phyloP scores from a whole-genome alignment of 1,139 yeast species.

The Zhuliangozyma blackwelliae region DNA sequence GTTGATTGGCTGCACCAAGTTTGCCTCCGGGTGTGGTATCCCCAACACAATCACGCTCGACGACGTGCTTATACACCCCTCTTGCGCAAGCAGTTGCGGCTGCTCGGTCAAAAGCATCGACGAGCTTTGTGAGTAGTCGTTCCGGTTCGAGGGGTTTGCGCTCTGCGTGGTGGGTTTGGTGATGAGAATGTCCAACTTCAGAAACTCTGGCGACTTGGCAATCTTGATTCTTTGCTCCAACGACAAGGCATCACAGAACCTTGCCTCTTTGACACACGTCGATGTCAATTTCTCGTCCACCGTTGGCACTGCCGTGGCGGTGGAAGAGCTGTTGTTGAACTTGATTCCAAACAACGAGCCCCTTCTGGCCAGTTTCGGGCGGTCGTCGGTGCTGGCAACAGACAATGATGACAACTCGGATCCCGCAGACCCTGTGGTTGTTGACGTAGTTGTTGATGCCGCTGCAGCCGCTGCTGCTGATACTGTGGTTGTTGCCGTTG shows the following conservation, averaged over 20 bases:
- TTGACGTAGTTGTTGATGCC: too few species aligned
- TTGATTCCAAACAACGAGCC: constrained; percentile 42
- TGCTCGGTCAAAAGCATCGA: constrained; percentile 29
- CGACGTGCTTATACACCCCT: constrained; percentile 23
- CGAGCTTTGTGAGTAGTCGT: constrained; percentile 35
- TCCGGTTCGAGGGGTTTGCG: constrained; percentile 13
- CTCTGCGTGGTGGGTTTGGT: constrained; percentile 28
- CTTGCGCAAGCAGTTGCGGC: constrained; percentile 11
- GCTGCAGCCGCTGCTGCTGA: too few species aligned
- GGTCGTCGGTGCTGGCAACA: constrained; percentile 19
- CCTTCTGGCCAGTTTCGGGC: constrained; percentile 29
- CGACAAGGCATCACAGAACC: constrained; percentile 30
- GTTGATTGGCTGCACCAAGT: constrained; percentile 31
- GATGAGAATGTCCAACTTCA: constrained; percentile 30
- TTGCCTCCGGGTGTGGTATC: constrained; percentile 41
- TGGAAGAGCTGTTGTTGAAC: constrained; percentile 18
- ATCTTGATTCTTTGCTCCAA: constrained; percentile 34
- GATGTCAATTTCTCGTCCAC: constrained; percentile 10
- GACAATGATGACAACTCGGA: too few species aligned
- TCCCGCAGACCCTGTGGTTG: too few species aligned
- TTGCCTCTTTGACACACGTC: constrained; percentile 28
- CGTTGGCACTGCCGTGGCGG: constrained; percentile 10
- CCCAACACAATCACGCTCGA: constrained; percentile 40
- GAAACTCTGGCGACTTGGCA: constrained; percentile 28
- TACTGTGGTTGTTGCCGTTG: too few species aligned